Evolutionary conservation across 148 eudicot species (phyloP).

Genomic region (Pouteria glomerata): DNA sequence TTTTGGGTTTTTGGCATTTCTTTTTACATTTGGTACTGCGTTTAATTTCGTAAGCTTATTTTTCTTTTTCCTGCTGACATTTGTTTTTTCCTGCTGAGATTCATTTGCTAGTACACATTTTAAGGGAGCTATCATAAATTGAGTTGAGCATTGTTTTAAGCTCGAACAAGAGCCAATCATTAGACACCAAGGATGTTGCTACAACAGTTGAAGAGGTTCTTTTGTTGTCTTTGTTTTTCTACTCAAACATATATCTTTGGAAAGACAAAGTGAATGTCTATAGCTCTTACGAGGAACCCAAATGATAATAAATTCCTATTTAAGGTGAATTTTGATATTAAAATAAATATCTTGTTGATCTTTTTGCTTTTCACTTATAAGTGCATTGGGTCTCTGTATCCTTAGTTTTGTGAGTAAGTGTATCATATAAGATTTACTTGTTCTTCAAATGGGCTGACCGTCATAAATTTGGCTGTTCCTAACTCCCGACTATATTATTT

Average conservation of each 20-base stretch:
- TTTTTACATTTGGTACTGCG: too few species aligned
- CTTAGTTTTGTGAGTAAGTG: too few species aligned
- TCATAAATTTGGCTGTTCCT: too few species aligned
- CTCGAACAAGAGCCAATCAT: constrained; percentile 93
- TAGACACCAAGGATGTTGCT: constrained; percentile 92
- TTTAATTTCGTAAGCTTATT: constrained; percentile 42
- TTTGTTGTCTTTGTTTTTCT: constrained; percentile 5
- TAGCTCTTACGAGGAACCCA: not conserved
- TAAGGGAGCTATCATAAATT: not conserved
- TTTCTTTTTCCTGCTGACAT: not conserved
- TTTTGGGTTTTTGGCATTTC: too few species aligned
- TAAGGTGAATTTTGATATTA: not conserved
- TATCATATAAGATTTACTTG: too few species aligned
- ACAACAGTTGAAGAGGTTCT: constrained; percentile 84
- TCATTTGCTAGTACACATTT: not conserved
- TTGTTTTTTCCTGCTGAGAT: too few species aligned
- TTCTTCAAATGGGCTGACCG: too few species aligned
- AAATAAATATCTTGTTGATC: too few species aligned
- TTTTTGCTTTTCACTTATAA: too few species aligned
- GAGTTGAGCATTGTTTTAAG: not conserved
- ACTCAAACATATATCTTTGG: not conserved
- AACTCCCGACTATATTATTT: too few species aligned
- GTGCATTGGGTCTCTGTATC: too few species aligned
- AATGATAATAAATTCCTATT: not conserved
- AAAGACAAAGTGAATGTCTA: not conserved